phyloP scores from a whole-genome alignment of 2,329 filamentous ascomycete species.

The Aspergillus novoparasiticus region DNA sequence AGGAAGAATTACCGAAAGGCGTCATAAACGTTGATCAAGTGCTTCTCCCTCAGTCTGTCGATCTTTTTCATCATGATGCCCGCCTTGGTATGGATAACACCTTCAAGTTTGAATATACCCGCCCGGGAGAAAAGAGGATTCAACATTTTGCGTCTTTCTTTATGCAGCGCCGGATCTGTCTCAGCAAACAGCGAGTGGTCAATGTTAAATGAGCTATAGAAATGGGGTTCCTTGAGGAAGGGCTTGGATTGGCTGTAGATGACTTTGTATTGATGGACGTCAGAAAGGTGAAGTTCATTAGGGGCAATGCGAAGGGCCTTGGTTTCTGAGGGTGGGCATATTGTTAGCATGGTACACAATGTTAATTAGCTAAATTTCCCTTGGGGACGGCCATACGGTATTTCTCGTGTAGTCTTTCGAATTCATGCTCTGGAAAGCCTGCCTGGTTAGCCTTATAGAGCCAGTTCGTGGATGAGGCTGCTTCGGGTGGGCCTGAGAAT shows the following conservation, averaged over 20 bases:
- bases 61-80: constrained; percentile 4
- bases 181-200: constrained; percentile 12
- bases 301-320: constrained; percentile 7
- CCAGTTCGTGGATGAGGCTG: background rate
- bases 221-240: constrained; percentile 6
- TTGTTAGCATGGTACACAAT: background rate
- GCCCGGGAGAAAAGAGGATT: constrained; percentile 23
- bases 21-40: constrained; percentile 7
- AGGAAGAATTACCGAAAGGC: constrained; percentile 4
- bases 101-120: constrained; percentile 13
- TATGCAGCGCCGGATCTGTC: constrained; percentile 15
- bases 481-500: background rate
- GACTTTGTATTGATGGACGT: constrained; percentile 9
- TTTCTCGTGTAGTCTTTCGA: background rate
- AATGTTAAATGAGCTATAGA: constrained; percentile 9
- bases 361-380: background rate
- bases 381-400: background rate
- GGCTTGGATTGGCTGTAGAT: constrained; percentile 14
- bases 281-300: constrained; percentile 15
- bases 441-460: background rate
- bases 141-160: constrained; percentile 15
- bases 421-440: background rate
- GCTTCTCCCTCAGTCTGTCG: background rate
- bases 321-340: background rate
- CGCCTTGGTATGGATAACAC: constrained; percentile 6